Evolutionary conservation across 2,329 filamentous ascomycete species (phyloP).

Genomic region (Cytospora schulzeri): DNA sequence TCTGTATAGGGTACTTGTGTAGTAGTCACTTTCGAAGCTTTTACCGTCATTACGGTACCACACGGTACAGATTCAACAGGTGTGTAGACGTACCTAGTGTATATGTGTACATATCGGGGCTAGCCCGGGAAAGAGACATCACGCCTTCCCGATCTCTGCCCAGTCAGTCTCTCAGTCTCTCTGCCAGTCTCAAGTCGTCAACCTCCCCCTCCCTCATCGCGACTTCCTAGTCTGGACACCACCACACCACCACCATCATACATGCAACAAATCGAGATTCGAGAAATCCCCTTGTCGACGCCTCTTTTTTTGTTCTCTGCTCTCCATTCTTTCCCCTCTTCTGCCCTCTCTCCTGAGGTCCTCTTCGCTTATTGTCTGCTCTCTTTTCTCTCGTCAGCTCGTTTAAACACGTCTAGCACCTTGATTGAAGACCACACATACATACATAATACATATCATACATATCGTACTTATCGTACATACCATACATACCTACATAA

Average conservation of each 20-base stretch:
- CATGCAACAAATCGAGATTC: constrained; percentile 15
- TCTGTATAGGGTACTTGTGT: neutral
- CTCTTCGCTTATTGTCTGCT: too few relatives aligned
- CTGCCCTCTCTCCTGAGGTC: too few relatives aligned
- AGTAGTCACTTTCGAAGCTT: neutral
- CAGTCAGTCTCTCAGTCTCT: neutral
- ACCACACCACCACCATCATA: constrained; percentile 16
- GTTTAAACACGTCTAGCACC: too few relatives aligned
- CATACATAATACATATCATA: too few relatives aligned
- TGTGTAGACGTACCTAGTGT: neutral
- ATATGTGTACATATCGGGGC: too few relatives aligned
- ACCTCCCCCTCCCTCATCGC: neutral
- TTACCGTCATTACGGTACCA: neutral
- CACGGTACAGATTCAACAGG: neutral
- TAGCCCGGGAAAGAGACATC: neutral
- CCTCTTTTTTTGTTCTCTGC: neutral
- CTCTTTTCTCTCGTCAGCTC: neutral
- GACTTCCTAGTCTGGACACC: constrained; percentile 6
- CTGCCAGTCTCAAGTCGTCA: neutral
- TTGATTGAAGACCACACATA: too few relatives aligned
- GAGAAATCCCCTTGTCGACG: neutral
- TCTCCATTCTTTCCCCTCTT: neutral
- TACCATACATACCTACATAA: too few relatives aligned
- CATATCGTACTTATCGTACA: too few relatives aligned
- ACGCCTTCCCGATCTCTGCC: too few relatives aligned